phyloP scores from a whole-genome alignment of 495 filamentous ascomycete species.

The Lophiostoma macrostomum region DNA sequence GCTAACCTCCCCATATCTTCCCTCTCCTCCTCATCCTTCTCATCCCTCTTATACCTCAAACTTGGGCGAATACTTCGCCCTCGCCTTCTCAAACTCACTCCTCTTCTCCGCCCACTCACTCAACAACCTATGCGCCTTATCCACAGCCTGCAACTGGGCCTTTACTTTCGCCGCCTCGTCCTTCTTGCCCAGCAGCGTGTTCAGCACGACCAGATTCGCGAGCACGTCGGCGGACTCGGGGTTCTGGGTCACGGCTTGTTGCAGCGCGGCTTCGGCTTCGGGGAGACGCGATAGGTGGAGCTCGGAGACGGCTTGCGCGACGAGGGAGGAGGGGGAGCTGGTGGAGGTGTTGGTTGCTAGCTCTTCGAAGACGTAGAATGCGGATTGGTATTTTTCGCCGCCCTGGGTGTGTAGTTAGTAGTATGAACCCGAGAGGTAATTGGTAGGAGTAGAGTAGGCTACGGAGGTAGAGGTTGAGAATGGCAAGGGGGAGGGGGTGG shows the following conservation, averaged over 20 bases:
- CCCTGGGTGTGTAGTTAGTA: slow-evolving; percentile 53
- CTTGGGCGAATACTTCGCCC: slow-evolving; percentile 41
- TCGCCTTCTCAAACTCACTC: slow-evolving; percentile 41
- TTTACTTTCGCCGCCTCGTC: slow-evolving; percentile 58
- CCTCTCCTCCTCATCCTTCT: not conserved
- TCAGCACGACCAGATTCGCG: slow-evolving; percentile 77
- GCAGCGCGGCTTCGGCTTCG: slow-evolving; percentile 82
- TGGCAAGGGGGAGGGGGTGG: not conserved
- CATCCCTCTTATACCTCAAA: slow-evolving; percentile 36
- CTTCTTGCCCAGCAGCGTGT: slow-evolving; percentile 70
- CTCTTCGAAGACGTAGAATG: slow-evolving; percentile 98
- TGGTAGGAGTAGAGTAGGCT: too few species aligned
- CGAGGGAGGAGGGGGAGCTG: slow-evolving; percentile 60
- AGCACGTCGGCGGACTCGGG: slow-evolving; percentile 67
- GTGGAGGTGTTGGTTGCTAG: slow-evolving; percentile 80
- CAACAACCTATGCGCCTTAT: slow-evolving; percentile 35
- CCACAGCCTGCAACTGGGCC: slow-evolving; percentile 34
- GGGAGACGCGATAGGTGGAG: slow-evolving; percentile 84
- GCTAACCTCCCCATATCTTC: not conserved
- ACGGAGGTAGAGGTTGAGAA: too few species aligned
- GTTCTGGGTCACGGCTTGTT: slow-evolving; percentile 73
- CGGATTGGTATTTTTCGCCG: slow-evolving; percentile 92
- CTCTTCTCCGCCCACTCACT: slow-evolving; percentile 39
- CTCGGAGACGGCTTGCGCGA: slow-evolving; percentile 88
- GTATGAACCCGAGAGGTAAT: not conserved